Base-by-base conservation (phyloP, 352 stramenopile species). In the Pseudoperonospora humuli region DNA sequence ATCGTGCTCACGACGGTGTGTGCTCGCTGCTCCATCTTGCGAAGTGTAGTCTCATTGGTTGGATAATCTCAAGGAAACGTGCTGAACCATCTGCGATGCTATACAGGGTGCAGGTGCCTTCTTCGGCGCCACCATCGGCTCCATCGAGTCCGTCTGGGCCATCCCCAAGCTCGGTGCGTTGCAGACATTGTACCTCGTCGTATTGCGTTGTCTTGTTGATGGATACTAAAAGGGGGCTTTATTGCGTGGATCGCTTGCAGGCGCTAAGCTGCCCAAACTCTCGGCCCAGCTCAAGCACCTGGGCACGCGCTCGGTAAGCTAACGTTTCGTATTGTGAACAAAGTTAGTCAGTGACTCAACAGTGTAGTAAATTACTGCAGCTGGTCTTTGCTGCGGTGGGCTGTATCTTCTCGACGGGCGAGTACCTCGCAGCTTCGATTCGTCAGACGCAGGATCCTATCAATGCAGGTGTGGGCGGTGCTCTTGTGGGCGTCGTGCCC, bases 131-230 rank as follows among this genome's bases (percentile, higher is more conserved):
- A 67, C 77, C 47, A 50, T 70, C 29, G 82, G 82, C 47, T 81
- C 77, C 15, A 54, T 92, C 23, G 79, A 93, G 66, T 89, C 82
- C 3, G 82, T 93, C 29, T 93, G 82, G 82, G 67, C 68, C 40
- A 91, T 93, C 48, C 82, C 82, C 21, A 88, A 87, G 70, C 77
- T 92, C 47, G 82, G 81, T 90, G 46, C 44, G 70, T 61, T 31
- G 6, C 15, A 7, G 10, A 13, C 35, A 2, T 11, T 9, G 10
- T 13, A 4, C 24, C 3, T 28, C 8, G 18, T 50, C n/a, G 13
- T 9, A 5, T 11, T 5, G 28, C 19, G 19, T 6, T 27, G 1
- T 21, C 25, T 3, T 45, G 14, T 1, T 28, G 10, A 18, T 28
- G 6, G 19, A 24, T 14, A 19, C 21, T 45, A 3, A 44, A 38